These are phyloP conservation scores for Dioszegia hungarica DNA, from an alignment of 768 basidiomycete genomes.

Conservation along the genomic window DNA sequence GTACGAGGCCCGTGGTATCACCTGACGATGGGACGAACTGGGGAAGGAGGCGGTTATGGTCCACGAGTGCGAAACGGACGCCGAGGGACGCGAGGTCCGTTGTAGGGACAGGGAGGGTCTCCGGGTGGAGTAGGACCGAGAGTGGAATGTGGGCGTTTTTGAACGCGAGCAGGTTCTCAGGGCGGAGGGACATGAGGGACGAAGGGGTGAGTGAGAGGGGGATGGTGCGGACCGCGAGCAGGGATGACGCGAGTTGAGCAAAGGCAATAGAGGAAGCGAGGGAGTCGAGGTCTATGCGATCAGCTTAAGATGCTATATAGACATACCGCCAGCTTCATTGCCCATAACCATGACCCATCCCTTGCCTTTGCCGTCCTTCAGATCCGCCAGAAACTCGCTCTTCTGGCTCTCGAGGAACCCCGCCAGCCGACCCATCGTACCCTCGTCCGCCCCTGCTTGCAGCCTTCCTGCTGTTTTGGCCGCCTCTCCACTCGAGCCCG, in stretches of 20 bases:
- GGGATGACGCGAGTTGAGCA: conserved; percentile 66
- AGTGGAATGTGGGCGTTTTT: conserved; percentile 51
- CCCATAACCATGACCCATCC: conserved; percentile 88
- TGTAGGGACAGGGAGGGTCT: conserved; percentile 18
- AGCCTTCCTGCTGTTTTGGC: neutral
- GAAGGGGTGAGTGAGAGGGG: conserved; percentile 68
- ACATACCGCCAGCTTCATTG: conserved; percentile 89
- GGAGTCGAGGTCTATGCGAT: conserved; percentile 77
- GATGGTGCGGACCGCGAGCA: conserved; percentile 59
- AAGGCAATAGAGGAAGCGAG: conserved; percentile 79
- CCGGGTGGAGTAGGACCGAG: conserved; percentile 49
- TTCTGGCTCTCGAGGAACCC: conserved; percentile 56
- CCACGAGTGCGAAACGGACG: conserved; percentile 71
- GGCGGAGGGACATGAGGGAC: conserved; percentile 68
- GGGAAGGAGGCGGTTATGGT: conserved; percentile 72
- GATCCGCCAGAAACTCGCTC: conserved; percentile 59
- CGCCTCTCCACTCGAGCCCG: neutral
- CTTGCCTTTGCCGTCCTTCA: conserved; percentile 53
- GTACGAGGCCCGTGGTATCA: conserved; percentile 54
- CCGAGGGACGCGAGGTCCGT: neutral
- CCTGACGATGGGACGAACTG: conserved; percentile 15
- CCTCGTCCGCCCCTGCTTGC: neutral
- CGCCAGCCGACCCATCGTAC: conserved; percentile 28
- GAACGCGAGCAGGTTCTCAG: conserved; percentile 80
- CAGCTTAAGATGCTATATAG: neutral